Percentiles rank a stretch among this genome's conserved stretches.
These are phyloP conservation scores for Atkinsonella hypoxylon DNA, from an alignment of 2,329 filamentous ascomycete genomes.

Conservation along the genomic window DNA sequence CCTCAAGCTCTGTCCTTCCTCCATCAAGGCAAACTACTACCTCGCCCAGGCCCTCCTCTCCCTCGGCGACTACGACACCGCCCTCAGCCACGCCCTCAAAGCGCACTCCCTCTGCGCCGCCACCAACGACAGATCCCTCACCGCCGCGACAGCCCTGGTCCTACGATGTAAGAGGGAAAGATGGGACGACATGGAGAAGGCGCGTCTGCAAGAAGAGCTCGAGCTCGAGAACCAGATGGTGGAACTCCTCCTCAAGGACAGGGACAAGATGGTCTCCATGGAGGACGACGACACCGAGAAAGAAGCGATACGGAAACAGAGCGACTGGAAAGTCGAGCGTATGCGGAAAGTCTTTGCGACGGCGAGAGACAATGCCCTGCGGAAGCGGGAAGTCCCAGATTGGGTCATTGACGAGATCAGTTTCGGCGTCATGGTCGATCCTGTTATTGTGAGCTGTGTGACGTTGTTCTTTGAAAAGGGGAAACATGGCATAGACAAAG, in stretches of 20 bases:
- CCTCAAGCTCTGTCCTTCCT: slow-evolving; percentile 50
- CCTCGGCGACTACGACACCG: slow-evolving; percentile 52
- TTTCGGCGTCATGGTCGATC: slow-evolving; percentile 64
- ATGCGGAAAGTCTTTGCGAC: slow-evolving; percentile 40
- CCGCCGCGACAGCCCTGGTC: slow-evolving; percentile 61
- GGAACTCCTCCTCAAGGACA: slow-evolving; percentile 34
- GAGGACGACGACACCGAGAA: slow-evolving; percentile 35
- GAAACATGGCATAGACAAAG: background rate
- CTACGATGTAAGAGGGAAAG: slow-evolving; percentile 72
- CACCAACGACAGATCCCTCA: slow-evolving; percentile 53
- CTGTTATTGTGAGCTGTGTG: slow-evolving; percentile 36
- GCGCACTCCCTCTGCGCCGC: slow-evolving; percentile 62
- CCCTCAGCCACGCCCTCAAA: slow-evolving; percentile 53
- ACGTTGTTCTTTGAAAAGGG: too few relatives aligned
- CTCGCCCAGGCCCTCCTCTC: slow-evolving; percentile 74
- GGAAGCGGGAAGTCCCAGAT: slow-evolving; percentile 53
- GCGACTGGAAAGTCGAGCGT: slow-evolving; percentile 30
- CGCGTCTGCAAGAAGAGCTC: slow-evolving; percentile 40
- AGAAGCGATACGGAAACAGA: slow-evolving; percentile 35
- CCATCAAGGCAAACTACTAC: slow-evolving; percentile 76
- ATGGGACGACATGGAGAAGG: slow-evolving; percentile 65
- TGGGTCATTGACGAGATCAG: slow-evolving; percentile 68
- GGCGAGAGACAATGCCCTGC: slow-evolving; percentile 31
- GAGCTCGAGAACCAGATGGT: slow-evolving; percentile 51
- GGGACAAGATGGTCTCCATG: slow-evolving; percentile 28